Evolutionary conservation across 208 protist genomes (phyloP).

Genomic region (Trypanosoma caninum): DNA sequence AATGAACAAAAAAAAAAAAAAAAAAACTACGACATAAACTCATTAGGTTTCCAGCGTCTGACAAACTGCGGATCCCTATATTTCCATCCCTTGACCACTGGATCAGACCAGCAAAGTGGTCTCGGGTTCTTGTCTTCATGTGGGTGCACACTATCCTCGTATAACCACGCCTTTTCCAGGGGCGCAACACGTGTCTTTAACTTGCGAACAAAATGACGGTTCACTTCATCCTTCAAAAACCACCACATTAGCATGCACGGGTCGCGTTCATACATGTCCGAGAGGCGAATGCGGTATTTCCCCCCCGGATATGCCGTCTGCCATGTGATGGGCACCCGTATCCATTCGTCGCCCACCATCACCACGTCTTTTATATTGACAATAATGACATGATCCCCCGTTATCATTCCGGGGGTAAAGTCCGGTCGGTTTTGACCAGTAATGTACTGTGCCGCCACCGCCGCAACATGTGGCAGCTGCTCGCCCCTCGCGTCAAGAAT

Average conservation of each 20-base stretch:
- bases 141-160: slow-evolving; percentile 84
- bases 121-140: slow-evolving; percentile 84
- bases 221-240: slow-evolving; percentile 90
- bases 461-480: slow-evolving; percentile 82
- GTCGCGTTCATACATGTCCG: slow-evolving; percentile 92
- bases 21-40: slow-evolving; percentile 64
- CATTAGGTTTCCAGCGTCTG: slow-evolving; percentile 78
- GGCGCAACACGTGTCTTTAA: slow-evolving; percentile 85
- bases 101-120: slow-evolving; percentile 79
- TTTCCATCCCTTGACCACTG: slow-evolving; percentile 43
- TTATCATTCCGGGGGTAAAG: slow-evolving; percentile 89
- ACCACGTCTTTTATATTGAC: slow-evolving; percentile 90
- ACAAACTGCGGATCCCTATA: slow-evolving; percentile 85
- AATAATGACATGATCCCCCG: slow-evolving; percentile 89
- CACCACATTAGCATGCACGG: slow-evolving; percentile 93
- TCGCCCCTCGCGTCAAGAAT: slow-evolving; percentile 83
- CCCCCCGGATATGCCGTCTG: slow-evolving; percentile 89
- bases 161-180: slow-evolving; percentile 92
- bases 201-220: slow-evolving; percentile 88
- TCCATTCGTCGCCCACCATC: slow-evolving; percentile 88
- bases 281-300: slow-evolving; percentile 87
- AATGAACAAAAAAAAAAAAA: neutral
- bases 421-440: slow-evolving; percentile 87
- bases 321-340: slow-evolving; percentile 90
- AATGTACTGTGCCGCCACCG: slow-evolving; percentile 85